Evolutionary conservation across 2,329 filamentous ascomycete genomes (phyloP).

Genomic region (Myrmaecium sp.): DNA sequence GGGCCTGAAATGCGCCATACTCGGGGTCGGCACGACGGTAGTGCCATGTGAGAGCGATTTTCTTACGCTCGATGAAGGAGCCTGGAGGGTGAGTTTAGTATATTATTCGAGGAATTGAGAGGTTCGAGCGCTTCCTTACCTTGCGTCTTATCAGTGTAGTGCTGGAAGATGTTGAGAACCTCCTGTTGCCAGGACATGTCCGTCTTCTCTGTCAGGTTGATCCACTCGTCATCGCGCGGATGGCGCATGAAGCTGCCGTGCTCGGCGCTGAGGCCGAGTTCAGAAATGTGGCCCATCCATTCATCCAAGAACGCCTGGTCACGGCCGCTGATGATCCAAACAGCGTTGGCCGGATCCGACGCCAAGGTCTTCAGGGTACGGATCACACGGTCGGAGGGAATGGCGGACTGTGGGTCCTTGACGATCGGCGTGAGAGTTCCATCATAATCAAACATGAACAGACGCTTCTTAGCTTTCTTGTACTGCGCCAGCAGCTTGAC

Average conservation of each 20-base stretch:
- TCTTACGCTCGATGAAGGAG: constrained; percentile 86
- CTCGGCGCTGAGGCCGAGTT: constrained; percentile 88
- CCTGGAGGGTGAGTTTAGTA: constrained; percentile 40
- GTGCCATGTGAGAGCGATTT: constrained; percentile 91
- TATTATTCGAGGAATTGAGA: constrained; percentile 4
- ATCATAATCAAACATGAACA: constrained; percentile 99
- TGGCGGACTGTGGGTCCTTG: constrained; percentile 71
- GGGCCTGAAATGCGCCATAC: constrained; percentile 62
- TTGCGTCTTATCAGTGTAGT: constrained; percentile 72
- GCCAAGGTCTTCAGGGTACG: constrained; percentile 65
- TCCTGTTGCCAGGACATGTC: constrained; percentile 90
- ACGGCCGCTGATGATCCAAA: constrained; percentile 97
- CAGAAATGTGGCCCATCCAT: constrained; percentile 78
- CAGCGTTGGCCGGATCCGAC: constrained; percentile 62
- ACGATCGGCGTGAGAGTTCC: constrained; percentile 92
- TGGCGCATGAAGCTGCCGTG: constrained; percentile 90
- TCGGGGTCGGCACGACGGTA: constrained; percentile 84
- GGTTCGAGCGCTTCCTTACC: constrained; percentile 34
- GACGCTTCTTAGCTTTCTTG: constrained; percentile 53
- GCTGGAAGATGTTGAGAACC: constrained; percentile 68
- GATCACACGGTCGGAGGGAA: constrained; percentile 72
- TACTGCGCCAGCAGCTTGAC: constrained; percentile 58
- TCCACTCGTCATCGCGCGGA: constrained; percentile 62
- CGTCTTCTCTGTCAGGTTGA: constrained; percentile 69
- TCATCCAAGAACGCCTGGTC: constrained; percentile 83